phyloP scores from a whole-genome alignment of 805 yeast species.

The Pichia nanzhaoensis region DNA sequence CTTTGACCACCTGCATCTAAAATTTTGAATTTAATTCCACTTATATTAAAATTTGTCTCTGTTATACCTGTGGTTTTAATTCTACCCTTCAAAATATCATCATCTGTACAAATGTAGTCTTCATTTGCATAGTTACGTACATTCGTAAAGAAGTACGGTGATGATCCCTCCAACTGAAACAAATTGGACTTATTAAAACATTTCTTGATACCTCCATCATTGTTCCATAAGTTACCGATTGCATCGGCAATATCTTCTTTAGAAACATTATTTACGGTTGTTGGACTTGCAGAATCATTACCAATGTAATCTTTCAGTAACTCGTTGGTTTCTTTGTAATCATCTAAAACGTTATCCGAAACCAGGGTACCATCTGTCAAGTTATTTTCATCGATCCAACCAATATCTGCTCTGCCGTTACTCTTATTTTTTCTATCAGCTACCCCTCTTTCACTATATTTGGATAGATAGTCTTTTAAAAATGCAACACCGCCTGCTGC shows the following conservation, averaged over 20 bases:
- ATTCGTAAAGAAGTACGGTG: slow-evolving; percentile 72
- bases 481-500: slow-evolving; percentile 61
- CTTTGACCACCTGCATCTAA: slow-evolving; percentile 98
- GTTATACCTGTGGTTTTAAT: slow-evolving; percentile 95
- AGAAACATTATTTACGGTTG: slow-evolving; percentile 3
- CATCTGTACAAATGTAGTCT: slow-evolving; percentile 64
- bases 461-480: slow-evolving; percentile 55
- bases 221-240: slow-evolving; percentile 59
- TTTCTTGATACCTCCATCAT: slow-evolving; percentile 58
- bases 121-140: slow-evolving; percentile 59
- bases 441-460: slow-evolving; percentile 51
- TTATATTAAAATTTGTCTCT: slow-evolving; percentile 70
- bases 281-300: slow-evolving; percentile 10
- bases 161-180: slow-evolving; percentile 81
- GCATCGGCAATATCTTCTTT: slow-evolving; percentile 65
- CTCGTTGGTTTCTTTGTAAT: slow-evolving; percentile 13
- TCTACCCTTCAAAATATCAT: slow-evolving; percentile 82
- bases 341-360: slow-evolving; percentile 11
- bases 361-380: slow-evolving; percentile 6
- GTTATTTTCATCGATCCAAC: slow-evolving; percentile 23
- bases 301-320: slow-evolving; percentile 17
- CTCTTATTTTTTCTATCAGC: slow-evolving; percentile 44
- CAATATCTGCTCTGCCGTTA: slow-evolving; percentile 43
- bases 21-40: slow-evolving; percentile 61
- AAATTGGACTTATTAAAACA: slow-evolving; percentile 59